Percentiles rank a stretch among this genome's conserved stretches.
Conservation (phyloP, 73 alveolate genomes). For the Uronychia binucleata region DNA sequence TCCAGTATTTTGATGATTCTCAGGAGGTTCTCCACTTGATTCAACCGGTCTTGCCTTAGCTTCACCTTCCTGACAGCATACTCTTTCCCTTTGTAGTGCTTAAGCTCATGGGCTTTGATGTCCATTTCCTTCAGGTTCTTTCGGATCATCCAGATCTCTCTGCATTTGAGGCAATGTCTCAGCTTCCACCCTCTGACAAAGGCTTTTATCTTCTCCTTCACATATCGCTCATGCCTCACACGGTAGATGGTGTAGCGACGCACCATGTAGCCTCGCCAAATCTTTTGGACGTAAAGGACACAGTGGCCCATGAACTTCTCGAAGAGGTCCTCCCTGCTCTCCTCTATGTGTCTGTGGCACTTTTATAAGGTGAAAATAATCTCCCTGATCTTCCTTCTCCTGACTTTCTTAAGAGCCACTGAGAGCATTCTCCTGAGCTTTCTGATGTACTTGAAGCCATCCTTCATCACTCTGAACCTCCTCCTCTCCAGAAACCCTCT, state of each 20-base stretch:
- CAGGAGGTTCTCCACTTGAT: background rate
- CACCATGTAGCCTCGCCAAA: constrained; percentile 31
- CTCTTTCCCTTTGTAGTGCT: background rate
- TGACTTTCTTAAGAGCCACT: constrained; percentile 30
- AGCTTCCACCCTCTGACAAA: constrained; percentile 10
- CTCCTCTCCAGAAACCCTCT: background rate
- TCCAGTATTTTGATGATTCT: background rate
- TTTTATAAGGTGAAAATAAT: background rate
- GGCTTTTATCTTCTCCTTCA: background rate
- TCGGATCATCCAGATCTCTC: constrained; percentile 5
- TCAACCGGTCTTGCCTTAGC: background rate
- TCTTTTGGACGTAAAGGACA: constrained; percentile 29
- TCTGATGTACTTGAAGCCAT: constrained; percentile 26
- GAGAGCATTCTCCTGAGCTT: constrained; percentile 43
- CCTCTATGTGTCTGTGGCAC: background rate
- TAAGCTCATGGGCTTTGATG: background rate
- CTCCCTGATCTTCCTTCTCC: background rate
- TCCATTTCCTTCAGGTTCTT: background rate
- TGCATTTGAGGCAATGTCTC: background rate
- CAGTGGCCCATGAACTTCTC: constrained; percentile 32
- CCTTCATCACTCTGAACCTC: background rate
- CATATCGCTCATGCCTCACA: background rate
- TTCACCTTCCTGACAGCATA: background rate
- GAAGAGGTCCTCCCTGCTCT: constrained; percentile 16
- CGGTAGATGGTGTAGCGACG: background rate